phyloP scores from a whole-genome alignment of 768 basidiomycete species.

The Psilocybe sp. region DNA sequence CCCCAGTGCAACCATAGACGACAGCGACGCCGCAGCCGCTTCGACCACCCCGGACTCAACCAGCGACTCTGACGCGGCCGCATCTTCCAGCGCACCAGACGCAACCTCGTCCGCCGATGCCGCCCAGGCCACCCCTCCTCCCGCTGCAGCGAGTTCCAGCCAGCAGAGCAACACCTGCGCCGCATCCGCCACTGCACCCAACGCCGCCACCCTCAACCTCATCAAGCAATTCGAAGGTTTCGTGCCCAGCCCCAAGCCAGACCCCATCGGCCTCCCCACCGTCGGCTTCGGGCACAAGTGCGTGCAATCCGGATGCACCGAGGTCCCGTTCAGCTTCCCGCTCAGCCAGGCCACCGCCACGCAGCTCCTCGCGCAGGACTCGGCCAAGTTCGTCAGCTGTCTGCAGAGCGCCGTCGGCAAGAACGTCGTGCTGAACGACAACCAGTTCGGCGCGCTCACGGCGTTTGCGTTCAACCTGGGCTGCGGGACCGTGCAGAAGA shows the following conservation, averaged over 20 bases:
- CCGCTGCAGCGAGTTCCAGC: neutral
- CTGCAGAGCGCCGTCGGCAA: conserved; percentile 24
- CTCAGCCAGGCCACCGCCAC: conserved; percentile 22
- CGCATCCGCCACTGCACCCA: conserved; percentile 13
- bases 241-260: conserved; percentile 26
- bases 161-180: conserved; percentile 1
- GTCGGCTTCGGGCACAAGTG: conserved; percentile 34
- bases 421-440: conserved; percentile 29
- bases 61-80: conserved; percentile 6
- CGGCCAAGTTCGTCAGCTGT: conserved; percentile 25
- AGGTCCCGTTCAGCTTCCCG: conserved; percentile 29
- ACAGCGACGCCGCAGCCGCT: conserved; percentile 4
- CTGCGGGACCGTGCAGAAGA: conserved; percentile 24
- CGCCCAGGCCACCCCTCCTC: neutral
- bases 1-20: conserved; percentile 5
- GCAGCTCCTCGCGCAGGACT: conserved; percentile 26
- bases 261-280: conserved; percentile 31
- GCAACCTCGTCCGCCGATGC: conserved; percentile 7
- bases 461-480: conserved; percentile 32
- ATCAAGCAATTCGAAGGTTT: conserved; percentile 31
- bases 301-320: conserved; percentile 16
- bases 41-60: conserved; percentile 11
- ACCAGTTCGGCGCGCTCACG: conserved; percentile 33
- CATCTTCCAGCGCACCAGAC: conserved; percentile 2
- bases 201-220: conserved; percentile 24